Evolutionary conservation across 2,329 filamentous ascomycete genomes (phyloP), one percentile per base, ranked within the genome.

Genomic region (Ophiobolus disseminans): DNA sequence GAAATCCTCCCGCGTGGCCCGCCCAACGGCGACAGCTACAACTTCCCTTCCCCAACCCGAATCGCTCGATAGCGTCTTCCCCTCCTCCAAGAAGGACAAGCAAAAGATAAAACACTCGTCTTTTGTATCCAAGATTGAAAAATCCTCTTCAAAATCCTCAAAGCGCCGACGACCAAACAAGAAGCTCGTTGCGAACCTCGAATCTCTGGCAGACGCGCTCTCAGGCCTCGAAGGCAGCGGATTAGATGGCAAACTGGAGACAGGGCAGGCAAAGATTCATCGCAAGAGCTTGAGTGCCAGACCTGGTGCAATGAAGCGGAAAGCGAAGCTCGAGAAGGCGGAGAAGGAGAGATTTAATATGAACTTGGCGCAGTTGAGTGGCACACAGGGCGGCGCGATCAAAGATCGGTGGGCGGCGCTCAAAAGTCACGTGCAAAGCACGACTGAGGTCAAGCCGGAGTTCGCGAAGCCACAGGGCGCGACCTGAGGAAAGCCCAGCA

Each of bases 401-500:
- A 59, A 57, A 55, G 70, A 63, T 45, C 65, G 89, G 45, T 97
- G 91, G 88, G 88, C 88, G 22, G 90, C 91, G 13, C 71, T 97
- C 72, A 84, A 92, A 62, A 86, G 80, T 8, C 95, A 93, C 68
- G 95, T 97, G 41, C 87, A 89, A 1, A 82, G 86, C 32, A 97
- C 90, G 1, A 90, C 96, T 86, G 90, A 96, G 75, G 88, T 90
- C 73, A 93, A 93, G 62, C 85, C 88, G 11, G 89, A 88, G 3
- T 96, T 96, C 68, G 51, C 43, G 6, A 62, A 65, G 45, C 63
- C 20, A 4, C 16, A 39, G 16, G 28, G 26, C n/a, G 28, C 44
- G 16, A 47, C 44, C 16, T 47, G 44, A 47, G 31, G 3, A 11
- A 9, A 5, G 3, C 11, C 10, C 16, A 21, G 26, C 25, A n/a